Conservation (phyloP, 2,329 filamentous ascomycete genomes). For the Colletotrichum tropicale region DNA sequence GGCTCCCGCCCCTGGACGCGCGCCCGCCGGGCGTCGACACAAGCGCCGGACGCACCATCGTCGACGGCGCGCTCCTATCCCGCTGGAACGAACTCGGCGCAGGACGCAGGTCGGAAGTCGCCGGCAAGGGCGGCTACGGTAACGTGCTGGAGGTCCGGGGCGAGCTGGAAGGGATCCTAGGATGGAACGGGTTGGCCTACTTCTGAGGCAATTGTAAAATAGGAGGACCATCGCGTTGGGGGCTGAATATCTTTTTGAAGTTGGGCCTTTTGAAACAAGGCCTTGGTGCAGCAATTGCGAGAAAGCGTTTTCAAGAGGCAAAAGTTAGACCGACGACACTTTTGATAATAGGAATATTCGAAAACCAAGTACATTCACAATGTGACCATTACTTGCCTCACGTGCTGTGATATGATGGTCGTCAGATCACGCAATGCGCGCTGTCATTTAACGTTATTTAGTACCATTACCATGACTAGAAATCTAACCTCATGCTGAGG, state of each 20-base stretch:
- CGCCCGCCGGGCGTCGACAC: constrained; percentile 59
- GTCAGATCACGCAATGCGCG: background rate
- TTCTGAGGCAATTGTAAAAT: constrained; percentile 34
- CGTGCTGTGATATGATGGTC: background rate
- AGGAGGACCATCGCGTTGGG: background rate
- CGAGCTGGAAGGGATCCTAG: constrained; percentile 69
- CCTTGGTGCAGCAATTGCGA: background rate
- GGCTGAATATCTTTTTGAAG: background rate
- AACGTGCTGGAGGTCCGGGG: constrained; percentile 70
- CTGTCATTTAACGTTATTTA: background rate
- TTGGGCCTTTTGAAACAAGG: background rate
- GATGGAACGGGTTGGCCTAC: constrained; percentile 67
- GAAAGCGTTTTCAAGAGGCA: background rate
- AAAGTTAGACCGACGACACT: background rate
- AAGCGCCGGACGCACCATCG: constrained; percentile 66
- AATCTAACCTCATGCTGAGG: background rate
- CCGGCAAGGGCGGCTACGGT: constrained; percentile 72
- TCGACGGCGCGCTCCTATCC: constrained; percentile 79
- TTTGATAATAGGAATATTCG: background rate
- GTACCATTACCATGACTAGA: background rate
- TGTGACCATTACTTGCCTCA: background rate
- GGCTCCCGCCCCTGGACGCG: constrained; percentile 54
- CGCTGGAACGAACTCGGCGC: constrained; percentile 79
- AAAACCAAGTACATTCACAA: background rate
- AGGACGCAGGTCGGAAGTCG: constrained; percentile 73